phyloP scores from a whole-genome alignment of 2,329 filamentous ascomycete species.

The Hypoxylon sp. region DNA sequence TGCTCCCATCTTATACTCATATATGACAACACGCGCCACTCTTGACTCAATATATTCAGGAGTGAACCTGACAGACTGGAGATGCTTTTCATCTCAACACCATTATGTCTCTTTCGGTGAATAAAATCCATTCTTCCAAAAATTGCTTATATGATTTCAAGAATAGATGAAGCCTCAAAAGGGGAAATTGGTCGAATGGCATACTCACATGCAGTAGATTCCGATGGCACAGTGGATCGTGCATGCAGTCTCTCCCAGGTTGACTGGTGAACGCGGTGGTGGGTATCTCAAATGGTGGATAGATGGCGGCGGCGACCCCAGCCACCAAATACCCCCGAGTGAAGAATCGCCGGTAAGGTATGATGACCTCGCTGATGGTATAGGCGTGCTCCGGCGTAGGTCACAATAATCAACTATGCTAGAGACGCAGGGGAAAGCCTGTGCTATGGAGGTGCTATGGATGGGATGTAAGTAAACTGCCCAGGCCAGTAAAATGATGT shows the following conservation, averaged over 20 bases:
- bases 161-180: conserved; percentile 1
- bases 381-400: not conserved
- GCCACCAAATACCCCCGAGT: not conserved
- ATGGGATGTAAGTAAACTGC: conserved; percentile 20
- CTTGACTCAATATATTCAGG: not conserved
- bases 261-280: not conserved
- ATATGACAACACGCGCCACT: not conserved
- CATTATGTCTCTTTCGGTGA: not conserved
- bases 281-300: not conserved
- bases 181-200: not conserved
- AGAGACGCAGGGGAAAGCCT: conserved; percentile 26
- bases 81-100: not conserved
- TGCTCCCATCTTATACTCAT: conserved; percentile 4
- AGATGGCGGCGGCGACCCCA: not conserved
- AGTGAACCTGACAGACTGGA: not conserved
- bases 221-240: conserved; percentile 16
- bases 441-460: conserved; percentile 15
- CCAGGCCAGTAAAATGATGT: conserved; percentile 29
- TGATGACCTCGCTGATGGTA: conserved; percentile 6
- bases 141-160: not conserved
- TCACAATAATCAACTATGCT: conserved; percentile 15
- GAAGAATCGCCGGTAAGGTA: conserved; percentile 1
- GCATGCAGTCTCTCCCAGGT: conserved; percentile 26
- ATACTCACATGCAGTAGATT: conserved; percentile 28
- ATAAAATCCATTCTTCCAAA: not conserved